Evolutionary conservation across 495 filamentous ascomycete genomes (phyloP).

Genomic region (Neurospora pannonica): DNA sequence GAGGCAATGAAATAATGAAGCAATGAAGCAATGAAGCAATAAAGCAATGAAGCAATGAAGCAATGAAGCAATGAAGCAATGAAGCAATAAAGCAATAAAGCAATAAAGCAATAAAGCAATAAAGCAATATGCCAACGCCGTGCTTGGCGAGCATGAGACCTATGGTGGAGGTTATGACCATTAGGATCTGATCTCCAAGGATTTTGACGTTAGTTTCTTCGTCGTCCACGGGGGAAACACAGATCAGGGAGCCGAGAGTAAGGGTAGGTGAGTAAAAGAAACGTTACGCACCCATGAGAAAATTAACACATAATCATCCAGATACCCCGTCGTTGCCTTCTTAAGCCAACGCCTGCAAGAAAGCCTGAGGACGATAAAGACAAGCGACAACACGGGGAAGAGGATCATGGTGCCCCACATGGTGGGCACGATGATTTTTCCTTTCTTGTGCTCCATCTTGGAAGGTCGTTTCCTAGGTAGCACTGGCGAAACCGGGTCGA

Average conservation of each 20-base stretch:
- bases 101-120: no score
- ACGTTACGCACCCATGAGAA: neutral
- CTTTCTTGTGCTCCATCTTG: neutral
- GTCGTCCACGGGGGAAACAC: no score
- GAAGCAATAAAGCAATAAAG: no score
- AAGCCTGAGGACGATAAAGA: neutral
- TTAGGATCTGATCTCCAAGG: neutral
- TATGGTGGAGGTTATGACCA: neutral
- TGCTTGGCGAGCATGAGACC: neutral
- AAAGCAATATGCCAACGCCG: neutral
- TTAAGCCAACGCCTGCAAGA: neutral
- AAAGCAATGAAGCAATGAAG: no score
- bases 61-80: no score
- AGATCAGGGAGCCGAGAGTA: neutral
- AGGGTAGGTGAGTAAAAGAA: neutral
- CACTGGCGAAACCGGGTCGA: neutral
- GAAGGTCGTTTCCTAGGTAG: neutral
- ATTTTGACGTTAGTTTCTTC: neutral
- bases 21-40: no score
- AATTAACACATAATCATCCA: neutral
- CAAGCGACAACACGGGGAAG: neutral
- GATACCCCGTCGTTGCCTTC: neutral
- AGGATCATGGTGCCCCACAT: neutral
- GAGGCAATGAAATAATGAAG: no score
- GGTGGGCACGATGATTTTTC: neutral